A percentile compares a stretch with the other conserved stretches of the same genome.
phyloP scores from a whole-genome alignment of 768 basidiomycete genomes.

The Lactarius sanguifluus region DNA sequence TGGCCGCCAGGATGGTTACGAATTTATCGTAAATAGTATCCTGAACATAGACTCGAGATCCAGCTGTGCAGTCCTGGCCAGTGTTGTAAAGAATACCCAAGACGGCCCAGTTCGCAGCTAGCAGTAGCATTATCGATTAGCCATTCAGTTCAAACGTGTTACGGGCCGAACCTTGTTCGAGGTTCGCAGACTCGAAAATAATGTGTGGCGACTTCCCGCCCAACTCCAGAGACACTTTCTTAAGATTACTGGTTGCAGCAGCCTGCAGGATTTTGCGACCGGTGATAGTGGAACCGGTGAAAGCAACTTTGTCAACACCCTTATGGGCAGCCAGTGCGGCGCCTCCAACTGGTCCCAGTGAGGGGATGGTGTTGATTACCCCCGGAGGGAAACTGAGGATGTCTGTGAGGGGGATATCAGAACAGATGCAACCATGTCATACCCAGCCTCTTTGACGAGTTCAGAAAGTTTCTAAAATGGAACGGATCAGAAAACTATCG shows the following conservation, averaged over 20 bases:
- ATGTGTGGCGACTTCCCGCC: conserved; percentile 92
- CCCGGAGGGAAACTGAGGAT: conserved; percentile 78
- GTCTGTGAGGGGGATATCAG: conserved; percentile 17
- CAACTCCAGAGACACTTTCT: conserved; percentile 94
- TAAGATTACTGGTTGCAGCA: conserved; percentile 90
- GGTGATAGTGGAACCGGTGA: conserved; percentile 89
- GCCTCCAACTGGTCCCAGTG: conserved; percentile 78
- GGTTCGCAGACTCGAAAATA: conserved; percentile 87
- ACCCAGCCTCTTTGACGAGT: conserved; percentile 84
- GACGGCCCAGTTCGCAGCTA: conserved; percentile 82
- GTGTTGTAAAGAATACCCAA: conserved; percentile 86
- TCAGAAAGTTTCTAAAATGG: conserved; percentile 70
- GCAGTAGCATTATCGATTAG: conserved; percentile 12
- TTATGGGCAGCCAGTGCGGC: conserved; percentile 79
- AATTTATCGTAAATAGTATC: conserved; percentile 87
- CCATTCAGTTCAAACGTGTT: neutral
- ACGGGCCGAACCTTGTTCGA: conserved; percentile 67
- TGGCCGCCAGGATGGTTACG: conserved; percentile 58
- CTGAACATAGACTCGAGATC: conserved; percentile 88
- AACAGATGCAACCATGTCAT: conserved; percentile 28
- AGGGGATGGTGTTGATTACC: conserved; percentile 86
- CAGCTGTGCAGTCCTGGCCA: conserved; percentile 93
- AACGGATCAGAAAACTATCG: conserved; percentile 20
- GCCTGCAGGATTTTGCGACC: conserved; percentile 91
- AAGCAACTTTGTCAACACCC: conserved; percentile 92